Evolutionary conservation across 2,329 filamentous ascomycete genomes (phyloP), one percentile per base, ranked within the genome.

Genomic region (Ilyonectria mors-panacis): DNA sequence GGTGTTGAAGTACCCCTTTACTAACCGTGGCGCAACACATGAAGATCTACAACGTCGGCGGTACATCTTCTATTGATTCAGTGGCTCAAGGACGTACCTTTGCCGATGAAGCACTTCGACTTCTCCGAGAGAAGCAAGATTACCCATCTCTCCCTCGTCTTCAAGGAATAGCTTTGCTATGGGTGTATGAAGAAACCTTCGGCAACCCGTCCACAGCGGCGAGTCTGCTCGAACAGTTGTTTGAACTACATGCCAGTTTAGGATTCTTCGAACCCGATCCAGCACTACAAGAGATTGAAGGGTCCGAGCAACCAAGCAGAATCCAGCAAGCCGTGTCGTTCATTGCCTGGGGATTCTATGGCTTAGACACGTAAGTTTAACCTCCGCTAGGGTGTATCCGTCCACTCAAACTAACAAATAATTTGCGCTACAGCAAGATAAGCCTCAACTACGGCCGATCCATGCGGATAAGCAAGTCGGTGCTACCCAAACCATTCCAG

Each of bases 331-430:
- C 70, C 2, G 6, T 68, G 6, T 66, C 66, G 3, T 62, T 51
- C 3, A 70, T 73, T 5, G 23, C 65, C 6, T 76, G 73, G 70
- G 75, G 73, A 2, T 65, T 76, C 8, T 75, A 74, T 28, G 69
- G 58, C 59, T 51, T 75, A 10, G 69, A 75, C 15, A 62, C 61
- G 74, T 75, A 60, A 54, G 75, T 59, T 21, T 6, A 9, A 3
- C 19, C 23, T 9, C 15, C 15, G 23, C 21, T 7, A 15, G 8
- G 2, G 17, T 9, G 4, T 13, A 17, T 13, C 6, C 17, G 3
- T 3, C 8, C 47, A 12, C 17, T 9, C 26, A 8, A 6, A 9
- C 47, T 50, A 50, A 35, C 37, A 33, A 6, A 37, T 51, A 53
- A 28, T 7, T 12, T 10, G 15, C 21, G 30, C 9, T 6, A 35